phyloP scores from a whole-genome alignment of 1,284 basidiomycete species.

The Leccinum pachyderme region DNA sequence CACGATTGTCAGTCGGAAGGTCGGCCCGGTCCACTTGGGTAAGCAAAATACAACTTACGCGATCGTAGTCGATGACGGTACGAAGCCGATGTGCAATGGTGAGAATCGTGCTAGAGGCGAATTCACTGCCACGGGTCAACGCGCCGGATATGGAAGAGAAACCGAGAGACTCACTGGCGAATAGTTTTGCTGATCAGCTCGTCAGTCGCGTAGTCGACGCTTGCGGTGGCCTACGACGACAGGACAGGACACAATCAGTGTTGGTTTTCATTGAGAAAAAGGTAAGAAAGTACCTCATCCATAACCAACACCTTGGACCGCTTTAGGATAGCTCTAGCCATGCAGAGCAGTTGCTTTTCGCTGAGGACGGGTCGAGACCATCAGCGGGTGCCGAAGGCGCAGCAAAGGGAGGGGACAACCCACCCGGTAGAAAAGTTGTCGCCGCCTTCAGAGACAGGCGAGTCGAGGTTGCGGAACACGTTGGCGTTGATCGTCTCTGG shows the following conservation, averaged over 20 bases:
- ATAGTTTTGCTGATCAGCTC: constrained; percentile 60
- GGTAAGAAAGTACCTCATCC: constrained; percentile 44
- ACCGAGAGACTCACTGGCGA: constrained; percentile 45
- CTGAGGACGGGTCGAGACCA: constrained; percentile 16
- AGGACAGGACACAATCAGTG: neutral
- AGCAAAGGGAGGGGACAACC: constrained; percentile 10
- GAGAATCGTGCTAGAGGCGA: constrained; percentile 62
- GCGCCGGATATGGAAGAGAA: neutral
- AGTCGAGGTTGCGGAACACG: constrained; percentile 85
- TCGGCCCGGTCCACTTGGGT: neutral
- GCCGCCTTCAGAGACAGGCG: constrained; percentile 83
- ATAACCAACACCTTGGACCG: constrained; percentile 58
- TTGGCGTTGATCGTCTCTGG: constrained; percentile 67
- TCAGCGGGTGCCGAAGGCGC: neutral
- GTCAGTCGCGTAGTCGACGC: constrained; percentile 64
- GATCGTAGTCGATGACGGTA: constrained; percentile 69
- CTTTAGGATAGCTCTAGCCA: constrained; percentile 64
- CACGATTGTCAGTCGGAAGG: constrained; percentile 2
- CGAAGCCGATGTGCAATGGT: constrained; percentile 72
- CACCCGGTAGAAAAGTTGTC: constrained; percentile 92
- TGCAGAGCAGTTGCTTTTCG: constrained; percentile 64
- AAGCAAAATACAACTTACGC: constrained; percentile 36
- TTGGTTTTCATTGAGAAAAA: neutral
- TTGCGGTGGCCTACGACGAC: constrained; percentile 30
- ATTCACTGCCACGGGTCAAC: constrained; percentile 43